Conservation (phyloP, 2,329 filamentous ascomycete species). For the Pseudopyricularia javanii region DNA sequence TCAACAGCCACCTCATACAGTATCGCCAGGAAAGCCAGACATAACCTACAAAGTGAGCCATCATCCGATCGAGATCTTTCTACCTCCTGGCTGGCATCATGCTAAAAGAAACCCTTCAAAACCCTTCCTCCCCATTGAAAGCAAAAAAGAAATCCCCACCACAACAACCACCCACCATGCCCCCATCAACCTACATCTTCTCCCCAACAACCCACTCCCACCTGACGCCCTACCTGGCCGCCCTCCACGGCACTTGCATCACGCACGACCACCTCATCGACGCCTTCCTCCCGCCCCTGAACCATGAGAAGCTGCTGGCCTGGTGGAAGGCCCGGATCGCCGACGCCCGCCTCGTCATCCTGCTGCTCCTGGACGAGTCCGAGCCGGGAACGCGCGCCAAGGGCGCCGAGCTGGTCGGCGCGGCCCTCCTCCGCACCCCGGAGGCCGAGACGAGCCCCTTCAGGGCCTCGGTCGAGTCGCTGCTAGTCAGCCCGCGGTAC, state of each 20-base stretch:
- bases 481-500: conserved; percentile 40
- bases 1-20: neutral
- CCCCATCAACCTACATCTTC: conserved; percentile 24
- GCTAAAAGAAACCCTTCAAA: neutral
- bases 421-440: conserved; percentile 41
- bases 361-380: conserved; percentile 33
- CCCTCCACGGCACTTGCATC: conserved; percentile 47
- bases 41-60: neutral
- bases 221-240: conserved; percentile 43
- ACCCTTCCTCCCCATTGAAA: neutral
- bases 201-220: conserved; percentile 30
- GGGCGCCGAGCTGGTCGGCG: conserved; percentile 36
- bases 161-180: neutral
- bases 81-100: neutral
- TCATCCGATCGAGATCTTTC: neutral
- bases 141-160: neutral
- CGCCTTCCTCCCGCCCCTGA: conserved; percentile 47
- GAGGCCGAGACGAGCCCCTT: conserved; percentile 42
- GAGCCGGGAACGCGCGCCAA: conserved; percentile 20
- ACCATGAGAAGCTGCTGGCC: conserved; percentile 38
- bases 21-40: neutral
- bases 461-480: conserved; percentile 41
- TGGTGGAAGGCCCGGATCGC: conserved; percentile 44
- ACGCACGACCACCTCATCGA: conserved; percentile 42
- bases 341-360: conserved; percentile 37